Conservation (phyloP, 2,329 filamentous ascomycete genomes). For the Arthrobotrys pseudoclavata region DNA sequence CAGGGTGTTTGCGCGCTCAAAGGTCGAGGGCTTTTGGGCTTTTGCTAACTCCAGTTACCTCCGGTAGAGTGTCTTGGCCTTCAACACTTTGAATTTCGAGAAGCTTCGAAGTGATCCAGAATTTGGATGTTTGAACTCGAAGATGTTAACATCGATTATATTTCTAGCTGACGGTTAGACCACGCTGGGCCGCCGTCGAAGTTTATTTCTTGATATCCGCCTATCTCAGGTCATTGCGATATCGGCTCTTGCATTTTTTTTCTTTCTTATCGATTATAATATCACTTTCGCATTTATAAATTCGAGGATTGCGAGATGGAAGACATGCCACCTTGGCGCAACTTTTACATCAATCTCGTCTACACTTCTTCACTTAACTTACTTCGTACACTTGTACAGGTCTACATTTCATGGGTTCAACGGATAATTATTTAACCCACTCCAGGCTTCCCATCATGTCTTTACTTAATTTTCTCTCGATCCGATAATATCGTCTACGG, state of each 20-base stretch:
- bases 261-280: conserved; percentile 19
- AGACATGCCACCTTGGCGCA: conserved; percentile 32
- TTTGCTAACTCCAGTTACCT: conserved; percentile 29
- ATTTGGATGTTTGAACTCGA: background rate
- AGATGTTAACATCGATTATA: background rate
- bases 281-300: background rate
- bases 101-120: background rate
- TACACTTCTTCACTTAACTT: background rate
- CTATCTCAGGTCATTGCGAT: conserved; percentile 14
- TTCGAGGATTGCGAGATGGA: background rate
- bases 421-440: conserved; percentile 30
- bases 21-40: background rate
- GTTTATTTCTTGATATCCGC: conserved; percentile 2
- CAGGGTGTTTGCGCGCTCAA: conserved; percentile 3
- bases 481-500: conserved; percentile 18
- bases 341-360: background rate
- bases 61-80: background rate
- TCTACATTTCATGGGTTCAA: background rate
- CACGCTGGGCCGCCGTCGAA: conserved; percentile 1
- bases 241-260: background rate
- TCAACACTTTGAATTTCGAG: no score
- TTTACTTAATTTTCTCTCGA: background rate
- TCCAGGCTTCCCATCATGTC: background rate
- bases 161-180: conserved; percentile 22
- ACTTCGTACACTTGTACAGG: background rate